Evolutionary conservation across 192 early-diverging fungal genomes (phyloP).

Genomic region (Rhizoclosmatium globosum): DNA sequence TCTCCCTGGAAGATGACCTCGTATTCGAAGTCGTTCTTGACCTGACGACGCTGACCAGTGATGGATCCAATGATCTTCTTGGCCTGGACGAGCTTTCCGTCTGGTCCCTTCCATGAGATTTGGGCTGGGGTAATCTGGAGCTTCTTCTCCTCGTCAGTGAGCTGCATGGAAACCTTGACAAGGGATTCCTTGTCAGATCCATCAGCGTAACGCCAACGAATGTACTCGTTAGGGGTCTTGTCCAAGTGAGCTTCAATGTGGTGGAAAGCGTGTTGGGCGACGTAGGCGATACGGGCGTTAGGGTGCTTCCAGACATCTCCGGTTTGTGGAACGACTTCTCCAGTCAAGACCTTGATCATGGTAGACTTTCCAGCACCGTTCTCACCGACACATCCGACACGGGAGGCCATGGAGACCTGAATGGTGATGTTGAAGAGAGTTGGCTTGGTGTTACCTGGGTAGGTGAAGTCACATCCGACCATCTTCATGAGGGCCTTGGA

Average conservation of each 20-base stretch:
- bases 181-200: constrained; percentile 81
- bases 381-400: constrained; percentile 82
- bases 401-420: constrained; percentile 76
- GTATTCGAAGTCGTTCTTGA: constrained; percentile 83
- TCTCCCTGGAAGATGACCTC: constrained; percentile 82
- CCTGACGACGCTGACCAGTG: constrained; percentile 73
- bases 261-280: constrained; percentile 89
- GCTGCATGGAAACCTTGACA: constrained; percentile 72
- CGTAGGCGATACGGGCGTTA: constrained; percentile 85
- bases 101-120: constrained; percentile 35
- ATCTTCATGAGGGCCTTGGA: constrained; percentile 83
- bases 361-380: constrained; percentile 91
- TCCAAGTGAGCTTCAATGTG: constrained; percentile 85
- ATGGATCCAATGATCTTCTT: constrained; percentile 45
- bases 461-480: constrained; percentile 76
- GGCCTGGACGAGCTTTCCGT: constrained; percentile 44
- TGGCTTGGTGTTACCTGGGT: constrained; percentile 70
- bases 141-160: constrained; percentile 71
- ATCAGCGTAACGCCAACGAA: constrained; percentile 83
- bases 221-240: constrained; percentile 84
- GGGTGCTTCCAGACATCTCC: constrained; percentile 83
- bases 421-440: constrained; percentile 70
- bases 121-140: constrained; percentile 53
- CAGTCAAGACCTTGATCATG: constrained; percentile 82
- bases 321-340: constrained; percentile 72